Evolutionary conservation across 2,329 filamentous ascomycete species (phyloP).

Genomic region (Neofusicoccum sp.): DNA sequence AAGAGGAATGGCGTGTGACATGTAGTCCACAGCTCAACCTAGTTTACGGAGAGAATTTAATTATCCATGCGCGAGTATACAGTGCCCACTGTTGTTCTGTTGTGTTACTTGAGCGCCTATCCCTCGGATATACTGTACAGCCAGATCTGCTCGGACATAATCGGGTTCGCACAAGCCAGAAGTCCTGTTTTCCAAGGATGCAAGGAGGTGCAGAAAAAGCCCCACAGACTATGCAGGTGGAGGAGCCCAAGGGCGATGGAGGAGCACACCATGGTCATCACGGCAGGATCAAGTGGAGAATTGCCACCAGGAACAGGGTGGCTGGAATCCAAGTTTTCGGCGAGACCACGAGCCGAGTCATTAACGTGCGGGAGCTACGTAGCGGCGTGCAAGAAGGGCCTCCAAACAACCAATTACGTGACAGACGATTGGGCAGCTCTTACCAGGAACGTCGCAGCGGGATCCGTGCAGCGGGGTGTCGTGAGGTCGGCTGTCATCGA

Average conservation of each 20-base stretch:
- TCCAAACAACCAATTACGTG: not conserved
- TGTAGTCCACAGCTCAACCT: no score
- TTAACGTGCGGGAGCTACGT: not conserved
- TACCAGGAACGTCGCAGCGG: not conserved
- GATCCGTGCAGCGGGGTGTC: slow-evolving; percentile 7
- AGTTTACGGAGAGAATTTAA: not conserved
- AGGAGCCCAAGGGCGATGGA: not conserved
- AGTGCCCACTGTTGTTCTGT: no score
- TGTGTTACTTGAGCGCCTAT: no score
- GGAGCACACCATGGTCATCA: not conserved
- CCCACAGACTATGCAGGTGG: not conserved
- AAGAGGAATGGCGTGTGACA: not conserved
- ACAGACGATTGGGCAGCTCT: not conserved
- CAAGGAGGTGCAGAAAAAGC: not conserved
- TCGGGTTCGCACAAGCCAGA: not conserved
- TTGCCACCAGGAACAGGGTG: not conserved
- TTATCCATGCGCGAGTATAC: no score
- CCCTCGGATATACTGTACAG: not conserved
- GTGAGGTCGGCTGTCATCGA: slow-evolving; percentile 13
- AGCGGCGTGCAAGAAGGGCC: not conserved
- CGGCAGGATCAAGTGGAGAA: not conserved
- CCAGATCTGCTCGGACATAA: not conserved
- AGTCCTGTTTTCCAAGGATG: not conserved
- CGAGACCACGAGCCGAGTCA: not conserved
- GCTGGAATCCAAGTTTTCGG: not conserved